Conservation (phyloP, 176 grass and related monocot species). For the Rhynchospora tenuis region DNA sequence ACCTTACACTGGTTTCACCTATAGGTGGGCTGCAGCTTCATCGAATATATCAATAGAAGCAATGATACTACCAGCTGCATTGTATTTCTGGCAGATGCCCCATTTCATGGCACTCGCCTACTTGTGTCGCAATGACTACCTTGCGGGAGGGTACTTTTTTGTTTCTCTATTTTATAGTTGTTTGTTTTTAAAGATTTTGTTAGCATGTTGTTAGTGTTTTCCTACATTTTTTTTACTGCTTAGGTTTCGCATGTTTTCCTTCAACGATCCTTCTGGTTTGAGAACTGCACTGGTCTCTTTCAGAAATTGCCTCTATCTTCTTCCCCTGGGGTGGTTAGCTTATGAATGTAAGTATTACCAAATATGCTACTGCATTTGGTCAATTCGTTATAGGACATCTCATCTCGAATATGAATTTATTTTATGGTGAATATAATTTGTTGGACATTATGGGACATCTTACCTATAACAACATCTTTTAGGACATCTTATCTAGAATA, state of each 20-base stretch:
- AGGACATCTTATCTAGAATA: too few species aligned
- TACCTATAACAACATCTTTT: too few species aligned
- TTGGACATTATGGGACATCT: too few species aligned
- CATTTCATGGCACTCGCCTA: constrained; percentile 99
- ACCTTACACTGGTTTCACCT: constrained; percentile 3
- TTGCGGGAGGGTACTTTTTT: constrained; percentile 71
- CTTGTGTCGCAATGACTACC: constrained; percentile 79
- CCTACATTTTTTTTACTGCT: constrained; percentile 2
- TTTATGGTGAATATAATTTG: background rate
- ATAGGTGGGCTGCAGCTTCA: constrained; percentile 83
- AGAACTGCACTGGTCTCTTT: constrained; percentile 87
- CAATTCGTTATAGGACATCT: background rate
- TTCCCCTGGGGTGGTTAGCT: constrained; percentile 79
- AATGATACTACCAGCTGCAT: constrained; percentile 81
- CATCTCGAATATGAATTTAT: background rate
- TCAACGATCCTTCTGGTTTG: constrained; percentile 71
- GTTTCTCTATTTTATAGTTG: background rate
- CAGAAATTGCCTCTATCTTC: constrained; percentile 89
- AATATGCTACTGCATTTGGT: background rate
- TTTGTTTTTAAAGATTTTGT: background rate
- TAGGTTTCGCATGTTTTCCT: constrained; percentile 69
- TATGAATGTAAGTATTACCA: constrained; percentile 62
- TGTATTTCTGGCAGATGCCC: constrained; percentile 96
- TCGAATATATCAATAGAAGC: constrained; percentile 67
- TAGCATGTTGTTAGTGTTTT: background rate